phyloP scores from a whole-genome alignment of 129 eudicot species.

The Tagetes patula region DNA sequence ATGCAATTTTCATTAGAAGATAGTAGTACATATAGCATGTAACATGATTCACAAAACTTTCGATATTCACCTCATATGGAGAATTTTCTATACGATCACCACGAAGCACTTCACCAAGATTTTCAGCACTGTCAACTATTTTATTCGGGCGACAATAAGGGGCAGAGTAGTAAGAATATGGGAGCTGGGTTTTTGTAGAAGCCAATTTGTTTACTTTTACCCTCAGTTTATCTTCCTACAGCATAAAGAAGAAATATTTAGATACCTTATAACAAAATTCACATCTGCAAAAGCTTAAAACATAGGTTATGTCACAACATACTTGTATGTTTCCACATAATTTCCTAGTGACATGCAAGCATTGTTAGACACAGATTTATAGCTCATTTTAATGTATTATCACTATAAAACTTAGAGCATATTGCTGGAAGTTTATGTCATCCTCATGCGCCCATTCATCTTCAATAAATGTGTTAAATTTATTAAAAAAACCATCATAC shows the following conservation, averaged over 20 bases:
- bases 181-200: slow-evolving; percentile 73
- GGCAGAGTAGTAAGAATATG: slow-evolving; percentile 64
- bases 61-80: slow-evolving; percentile 52
- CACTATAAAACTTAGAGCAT: slow-evolving; percentile 4
- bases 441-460: background rate
- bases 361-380: background rate
- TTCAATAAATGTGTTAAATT: background rate
- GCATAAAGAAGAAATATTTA: slow-evolving; percentile 23
- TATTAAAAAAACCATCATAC: background rate
- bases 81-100: slow-evolving; percentile 74
- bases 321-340: background rate
- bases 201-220: slow-evolving; percentile 73
- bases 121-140: slow-evolving; percentile 59
- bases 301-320: background rate
- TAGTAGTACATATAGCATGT: slow-evolving; percentile 3
- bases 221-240: slow-evolving; percentile 53
- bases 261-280: background rate
- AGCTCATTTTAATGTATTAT: background rate
- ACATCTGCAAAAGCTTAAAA: slow-evolving; percentile 3
- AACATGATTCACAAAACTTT: background rate
- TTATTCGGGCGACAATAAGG: slow-evolving; percentile 59
- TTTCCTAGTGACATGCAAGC: background rate
- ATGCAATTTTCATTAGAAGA: slow-evolving; percentile 18
- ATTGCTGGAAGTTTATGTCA: background rate
- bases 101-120: slow-evolving; percentile 70